Conservation (phyloP, 2,329 filamentous ascomycete species). For the Trichoderma hamatum region DNA sequence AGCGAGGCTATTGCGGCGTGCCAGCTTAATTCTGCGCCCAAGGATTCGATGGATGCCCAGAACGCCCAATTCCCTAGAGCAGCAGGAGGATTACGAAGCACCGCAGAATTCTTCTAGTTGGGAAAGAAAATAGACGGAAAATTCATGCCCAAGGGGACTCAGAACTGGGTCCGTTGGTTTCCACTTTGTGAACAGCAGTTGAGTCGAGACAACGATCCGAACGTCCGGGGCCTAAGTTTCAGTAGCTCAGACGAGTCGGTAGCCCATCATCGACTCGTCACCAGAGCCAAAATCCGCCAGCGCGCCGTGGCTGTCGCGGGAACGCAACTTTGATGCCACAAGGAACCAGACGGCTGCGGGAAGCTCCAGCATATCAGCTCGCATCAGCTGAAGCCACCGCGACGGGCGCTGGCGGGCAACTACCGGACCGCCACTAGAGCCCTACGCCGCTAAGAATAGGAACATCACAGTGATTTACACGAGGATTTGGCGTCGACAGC, state of each 20-base stretch:
- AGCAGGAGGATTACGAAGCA: background rate
- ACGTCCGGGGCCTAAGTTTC: conserved; percentile 8
- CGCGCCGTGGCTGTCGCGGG: background rate
- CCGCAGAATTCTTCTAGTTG: background rate
- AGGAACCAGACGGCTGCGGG: background rate
- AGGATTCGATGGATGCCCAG: background rate
- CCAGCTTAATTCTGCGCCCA: conserved; percentile 20
- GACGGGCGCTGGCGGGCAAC: conserved; percentile 15
- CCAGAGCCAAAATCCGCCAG: background rate
- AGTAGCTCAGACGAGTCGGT: background rate
- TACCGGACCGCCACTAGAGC: conserved; percentile 17
- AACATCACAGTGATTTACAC: background rate
- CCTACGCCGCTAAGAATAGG: conserved; percentile 19
- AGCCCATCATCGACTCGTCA: background rate
- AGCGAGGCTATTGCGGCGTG: conserved; percentile 24
- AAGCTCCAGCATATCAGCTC: background rate
- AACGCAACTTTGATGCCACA: conserved; percentile 9
- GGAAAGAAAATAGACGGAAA: background rate
- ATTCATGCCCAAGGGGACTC: conserved; percentile 1
- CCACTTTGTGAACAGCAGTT: background rate
- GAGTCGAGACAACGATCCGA: background rate
- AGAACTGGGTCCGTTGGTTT: background rate
- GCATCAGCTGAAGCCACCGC: conserved; percentile 8
- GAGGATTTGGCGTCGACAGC: background rate
- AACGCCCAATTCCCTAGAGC: background rate